Conservation (phyloP, 768 basidiomycete genomes). For the Lentinula aciculospora region DNA sequence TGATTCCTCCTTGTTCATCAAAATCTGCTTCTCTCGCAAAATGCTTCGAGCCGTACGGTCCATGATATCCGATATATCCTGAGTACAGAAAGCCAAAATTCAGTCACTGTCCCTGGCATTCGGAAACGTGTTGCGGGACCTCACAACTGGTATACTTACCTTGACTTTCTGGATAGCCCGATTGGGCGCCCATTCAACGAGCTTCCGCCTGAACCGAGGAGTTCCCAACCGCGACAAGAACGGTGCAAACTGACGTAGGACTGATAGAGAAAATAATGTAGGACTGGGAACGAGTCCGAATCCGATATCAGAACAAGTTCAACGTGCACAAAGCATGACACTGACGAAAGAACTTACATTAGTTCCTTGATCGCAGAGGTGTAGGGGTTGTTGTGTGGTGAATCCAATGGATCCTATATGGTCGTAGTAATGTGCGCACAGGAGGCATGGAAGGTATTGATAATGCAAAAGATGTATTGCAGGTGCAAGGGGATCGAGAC, state of each 20-base stretch:
- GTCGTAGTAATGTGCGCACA: neutral
- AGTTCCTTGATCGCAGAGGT: constrained; percentile 39
- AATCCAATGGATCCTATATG: constrained; percentile 33
- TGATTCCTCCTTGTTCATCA: constrained; percentile 14
- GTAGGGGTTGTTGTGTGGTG: constrained; percentile 35
- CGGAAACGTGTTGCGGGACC: too few species aligned
- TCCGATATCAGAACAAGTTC: neutral
- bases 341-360: constrained; percentile 25
- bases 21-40: constrained; percentile 30
- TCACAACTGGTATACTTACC: neutral
- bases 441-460: too few species aligned
- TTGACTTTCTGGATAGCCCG: constrained; percentile 34
- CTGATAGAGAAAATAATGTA: constrained; percentile 36
- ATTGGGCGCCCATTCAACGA: constrained; percentile 36
- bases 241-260: constrained; percentile 41
- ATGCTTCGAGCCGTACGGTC: constrained; percentile 35
- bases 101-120: too few species aligned
- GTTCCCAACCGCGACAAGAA: constrained; percentile 35
- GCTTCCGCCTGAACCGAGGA: constrained; percentile 32
- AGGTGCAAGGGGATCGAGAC: too few species aligned
- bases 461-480: too few species aligned
- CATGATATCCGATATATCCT: constrained; percentile 42
- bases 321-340: too few species aligned
- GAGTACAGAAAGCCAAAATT: neutral
- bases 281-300: constrained; percentile 26